Evolutionary conservation across 306 rosid genomes (phyloP).

Genomic region (Cicer arietinum): DNA sequence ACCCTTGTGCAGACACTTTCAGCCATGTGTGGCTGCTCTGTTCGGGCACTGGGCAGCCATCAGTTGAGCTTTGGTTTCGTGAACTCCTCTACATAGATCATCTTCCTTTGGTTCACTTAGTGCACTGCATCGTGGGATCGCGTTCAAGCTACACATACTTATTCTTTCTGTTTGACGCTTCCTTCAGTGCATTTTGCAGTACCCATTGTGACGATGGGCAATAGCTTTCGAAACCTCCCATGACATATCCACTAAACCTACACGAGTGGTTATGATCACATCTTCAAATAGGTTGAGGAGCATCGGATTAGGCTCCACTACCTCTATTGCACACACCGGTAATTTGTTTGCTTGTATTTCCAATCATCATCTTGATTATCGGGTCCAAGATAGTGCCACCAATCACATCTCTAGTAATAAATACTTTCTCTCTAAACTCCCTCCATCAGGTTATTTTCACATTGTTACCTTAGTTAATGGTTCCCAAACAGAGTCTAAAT

Average conservation of each 20-base stretch:
- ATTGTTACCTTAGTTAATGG: not conserved
- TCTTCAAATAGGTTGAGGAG: not conserved
- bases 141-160: not conserved
- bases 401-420: not conserved
- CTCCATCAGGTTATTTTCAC: not conserved
- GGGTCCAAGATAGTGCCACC: not conserved
- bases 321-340: slow-evolving; percentile 7
- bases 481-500: not conserved
- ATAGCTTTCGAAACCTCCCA: not conserved
- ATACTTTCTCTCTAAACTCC: not conserved
- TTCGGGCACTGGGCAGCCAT: not conserved
- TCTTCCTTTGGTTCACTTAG: not conserved
- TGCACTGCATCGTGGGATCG: not conserved
- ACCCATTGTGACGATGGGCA: slow-evolving; percentile 1
- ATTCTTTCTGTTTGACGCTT: not conserved
- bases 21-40: slow-evolving; percentile 5
- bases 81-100: slow-evolving; percentile 3
- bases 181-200: not conserved
- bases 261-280: not conserved
- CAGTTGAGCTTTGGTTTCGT: not conserved
- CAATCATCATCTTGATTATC: not conserved
- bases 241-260: not conserved
- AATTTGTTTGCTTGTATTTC: slow-evolving; percentile 7
- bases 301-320: not conserved
- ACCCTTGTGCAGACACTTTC: not conserved